phyloP scores from a whole-genome alignment of 1,139 yeast genomes.

The Sugiyamaella pinicola region DNA sequence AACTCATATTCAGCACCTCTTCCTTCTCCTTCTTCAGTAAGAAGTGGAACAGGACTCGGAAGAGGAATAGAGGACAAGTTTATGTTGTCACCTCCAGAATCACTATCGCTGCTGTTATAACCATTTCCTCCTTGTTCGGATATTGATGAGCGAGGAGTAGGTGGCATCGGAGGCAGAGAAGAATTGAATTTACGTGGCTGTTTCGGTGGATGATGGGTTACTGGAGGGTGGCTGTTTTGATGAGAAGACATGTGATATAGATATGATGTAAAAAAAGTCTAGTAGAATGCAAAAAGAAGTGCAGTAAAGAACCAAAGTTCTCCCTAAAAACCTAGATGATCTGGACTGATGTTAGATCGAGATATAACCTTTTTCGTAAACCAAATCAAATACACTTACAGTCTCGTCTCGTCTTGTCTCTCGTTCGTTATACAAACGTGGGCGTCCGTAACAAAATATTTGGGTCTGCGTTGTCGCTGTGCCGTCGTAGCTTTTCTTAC shows the following conservation, averaged over 20 bases:
- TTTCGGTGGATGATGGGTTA: not conserved
- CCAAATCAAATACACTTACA: no score
- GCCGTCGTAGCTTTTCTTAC: no score
- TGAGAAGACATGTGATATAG: slow-evolving; percentile 1
- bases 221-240: not conserved
- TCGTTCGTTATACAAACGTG: no score
- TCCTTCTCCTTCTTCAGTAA: not conserved
- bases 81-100: not conserved
- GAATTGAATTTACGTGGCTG: not conserved
- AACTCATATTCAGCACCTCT: no score
- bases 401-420: no score
- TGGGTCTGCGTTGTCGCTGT: no score
- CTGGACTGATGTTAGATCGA: no score
- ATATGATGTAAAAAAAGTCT: not conserved
- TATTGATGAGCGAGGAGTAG: slow-evolving; percentile 17
- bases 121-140: slow-evolving; percentile 13
- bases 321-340: no score
- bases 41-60: not conserved
- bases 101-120: not conserved
- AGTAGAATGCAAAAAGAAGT: not conserved
- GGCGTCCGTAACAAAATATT: no score
- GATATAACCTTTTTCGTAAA: no score
- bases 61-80: not conserved
- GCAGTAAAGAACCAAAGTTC: no score
- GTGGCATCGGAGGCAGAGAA: slow-evolving; percentile 10